Conservation (phyloP, 306 rosid species). For the Canavalia ensiformis region DNA sequence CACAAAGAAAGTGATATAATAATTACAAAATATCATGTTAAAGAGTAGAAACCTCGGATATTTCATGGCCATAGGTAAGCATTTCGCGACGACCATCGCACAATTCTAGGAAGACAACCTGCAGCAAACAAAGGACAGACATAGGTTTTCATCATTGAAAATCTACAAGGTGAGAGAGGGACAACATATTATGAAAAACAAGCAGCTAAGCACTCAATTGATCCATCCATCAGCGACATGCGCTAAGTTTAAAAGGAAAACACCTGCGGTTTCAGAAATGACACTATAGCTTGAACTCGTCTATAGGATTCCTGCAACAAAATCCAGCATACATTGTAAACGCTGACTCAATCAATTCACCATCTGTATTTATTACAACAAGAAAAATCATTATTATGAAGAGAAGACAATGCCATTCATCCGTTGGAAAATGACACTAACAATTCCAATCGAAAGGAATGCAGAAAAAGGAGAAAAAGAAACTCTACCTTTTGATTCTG, state of each 20-base stretch:
- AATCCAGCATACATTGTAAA: conserved; percentile 19
- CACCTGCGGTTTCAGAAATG: conserved; percentile 89
- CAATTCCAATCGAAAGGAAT: conserved; percentile 30
- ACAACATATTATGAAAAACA: conserved; percentile 41
- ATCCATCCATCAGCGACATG: conserved; percentile 4
- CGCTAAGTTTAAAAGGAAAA: conserved; percentile 10
- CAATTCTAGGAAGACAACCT: conserved; percentile 94
- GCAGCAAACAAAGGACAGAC: conserved; percentile 47
- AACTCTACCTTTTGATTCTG: conserved; percentile 13
- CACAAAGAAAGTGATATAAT: conserved; percentile 22
- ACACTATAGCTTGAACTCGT: conserved; percentile 81
- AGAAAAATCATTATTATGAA: too few species aligned
- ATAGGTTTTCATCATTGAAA: conserved; percentile 13
- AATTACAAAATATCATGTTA: conserved; percentile 26
- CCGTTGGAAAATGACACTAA: conserved; percentile 25
- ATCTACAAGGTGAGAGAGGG: conserved; percentile 3
- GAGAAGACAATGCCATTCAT: not conserved
- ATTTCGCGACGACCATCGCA: conserved; percentile 82
- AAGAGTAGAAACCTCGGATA: conserved; percentile 65
- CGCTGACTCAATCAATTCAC: too few species aligned
- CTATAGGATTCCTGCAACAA: conserved; percentile 80
- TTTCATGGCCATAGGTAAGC: conserved; percentile 70
- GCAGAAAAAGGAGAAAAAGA: too few species aligned
- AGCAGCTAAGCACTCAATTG: conserved; percentile 31
- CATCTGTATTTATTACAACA: too few species aligned